Evolutionary conservation across 1,284 basidiomycete species (phyloP).

Genomic region (Marasmius oreades): DNA sequence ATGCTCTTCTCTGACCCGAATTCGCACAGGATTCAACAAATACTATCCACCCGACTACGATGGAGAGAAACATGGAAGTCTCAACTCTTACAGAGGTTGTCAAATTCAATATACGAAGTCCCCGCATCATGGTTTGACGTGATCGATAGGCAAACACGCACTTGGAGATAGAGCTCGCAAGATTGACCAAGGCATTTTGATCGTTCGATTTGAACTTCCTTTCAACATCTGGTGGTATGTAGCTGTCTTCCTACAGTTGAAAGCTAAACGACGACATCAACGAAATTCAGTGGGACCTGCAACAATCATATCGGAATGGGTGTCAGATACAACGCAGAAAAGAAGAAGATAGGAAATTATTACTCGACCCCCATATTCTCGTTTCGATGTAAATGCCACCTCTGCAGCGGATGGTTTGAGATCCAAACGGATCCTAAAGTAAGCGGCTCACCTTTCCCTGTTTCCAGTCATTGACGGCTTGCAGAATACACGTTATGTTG

Average conservation of each 20-base stretch:
- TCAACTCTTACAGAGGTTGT: constrained; percentile 66
- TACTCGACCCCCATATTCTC: constrained; percentile 92
- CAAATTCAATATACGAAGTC: background rate
- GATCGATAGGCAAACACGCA: constrained; percentile 66
- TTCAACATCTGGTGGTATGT: constrained; percentile 99
- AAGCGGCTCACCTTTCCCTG: constrained; percentile 13
- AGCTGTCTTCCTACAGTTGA: no score
- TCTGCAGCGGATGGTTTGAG: constrained; percentile 93
- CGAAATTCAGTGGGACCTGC: no score
- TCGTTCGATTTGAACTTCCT: constrained; percentile 91
- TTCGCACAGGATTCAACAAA: constrained; percentile 70
- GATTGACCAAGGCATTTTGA: constrained; percentile 90
- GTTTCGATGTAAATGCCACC: constrained; percentile 96
- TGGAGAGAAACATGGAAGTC: constrained; percentile 71
- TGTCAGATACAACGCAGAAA: constrained; percentile 98
- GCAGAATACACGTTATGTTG: constrained; percentile 96
- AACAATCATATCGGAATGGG: constrained; percentile 94
- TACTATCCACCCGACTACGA: no score
- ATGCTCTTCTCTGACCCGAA: background rate
- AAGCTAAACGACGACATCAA: no score
- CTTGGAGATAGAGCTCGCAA: no score
- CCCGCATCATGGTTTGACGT: constrained; percentile 21
- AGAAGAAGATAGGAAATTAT: constrained; percentile 94
- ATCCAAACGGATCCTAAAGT: constrained; percentile 97
- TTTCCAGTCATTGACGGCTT: background rate